A percentile compares a stretch with the other conserved stretches of the same genome.
These are phyloP conservation scores for Cadophora malorum DNA, from an alignment of 2,329 filamentous ascomycete species.

Conservation along the genomic window DNA sequence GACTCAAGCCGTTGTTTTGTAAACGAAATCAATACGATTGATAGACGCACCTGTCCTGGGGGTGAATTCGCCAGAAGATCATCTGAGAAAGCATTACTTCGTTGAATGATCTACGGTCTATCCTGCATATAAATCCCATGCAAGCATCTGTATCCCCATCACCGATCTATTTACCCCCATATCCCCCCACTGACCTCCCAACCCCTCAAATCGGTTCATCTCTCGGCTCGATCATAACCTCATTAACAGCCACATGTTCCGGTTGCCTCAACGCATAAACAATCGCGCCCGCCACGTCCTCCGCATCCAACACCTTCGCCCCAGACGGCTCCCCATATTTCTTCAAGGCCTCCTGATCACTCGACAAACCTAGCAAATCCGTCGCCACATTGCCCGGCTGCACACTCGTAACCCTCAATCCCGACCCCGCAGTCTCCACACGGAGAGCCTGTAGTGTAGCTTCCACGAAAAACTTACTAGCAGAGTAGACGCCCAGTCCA, in stretches of 20 bases:
- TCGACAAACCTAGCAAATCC: conserved; percentile 76
- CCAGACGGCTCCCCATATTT: conserved; percentile 79
- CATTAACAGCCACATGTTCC: conserved; percentile 78
- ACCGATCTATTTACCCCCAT: neutral
- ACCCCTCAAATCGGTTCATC: conserved; percentile 70
- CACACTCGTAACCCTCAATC: conserved; percentile 74
- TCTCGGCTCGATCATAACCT: conserved; percentile 78
- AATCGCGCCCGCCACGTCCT: conserved; percentile 76
- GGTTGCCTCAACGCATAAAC: conserved; percentile 78
- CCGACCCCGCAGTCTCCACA: conserved; percentile 76
- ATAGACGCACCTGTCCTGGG: no score
- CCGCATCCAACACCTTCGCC: conserved; percentile 74
- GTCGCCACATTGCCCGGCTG: conserved; percentile 82
- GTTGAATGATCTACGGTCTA: neutral
- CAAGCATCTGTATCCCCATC: neutral
- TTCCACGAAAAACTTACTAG: conserved; percentile 86
- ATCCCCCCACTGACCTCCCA: neutral
- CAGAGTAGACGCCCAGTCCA: conserved; percentile 81
- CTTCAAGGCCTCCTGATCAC: conserved; percentile 77
- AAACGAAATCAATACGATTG: no score
- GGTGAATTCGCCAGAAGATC: no score
- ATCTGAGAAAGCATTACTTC: neutral
- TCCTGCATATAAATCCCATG: neutral
- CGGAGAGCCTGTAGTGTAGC: conserved; percentile 78
- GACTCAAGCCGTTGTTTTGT: no score